Conservation (phyloP, 257 asterid species). For the Perilla frutescens region DNA sequence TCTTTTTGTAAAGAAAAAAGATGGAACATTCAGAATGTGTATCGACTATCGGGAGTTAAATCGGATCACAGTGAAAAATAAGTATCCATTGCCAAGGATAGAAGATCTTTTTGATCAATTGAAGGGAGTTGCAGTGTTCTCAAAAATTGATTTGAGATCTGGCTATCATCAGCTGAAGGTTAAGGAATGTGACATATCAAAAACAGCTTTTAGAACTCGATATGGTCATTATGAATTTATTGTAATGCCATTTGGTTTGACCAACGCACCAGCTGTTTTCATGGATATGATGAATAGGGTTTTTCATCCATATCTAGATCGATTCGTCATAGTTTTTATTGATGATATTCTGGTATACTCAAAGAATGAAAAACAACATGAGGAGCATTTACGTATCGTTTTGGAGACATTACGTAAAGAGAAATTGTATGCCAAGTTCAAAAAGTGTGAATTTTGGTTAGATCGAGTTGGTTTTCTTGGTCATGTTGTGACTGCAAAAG, state of each 20-base stretch:
- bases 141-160: background rate
- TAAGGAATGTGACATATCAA: background rate
- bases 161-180: background rate
- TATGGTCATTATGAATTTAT: background rate
- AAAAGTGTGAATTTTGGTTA: background rate
- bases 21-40: too few species aligned
- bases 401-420: background rate
- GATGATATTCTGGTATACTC: constrained; percentile 1
- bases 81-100: background rate
- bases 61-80: background rate
- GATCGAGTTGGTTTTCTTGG: background rate
- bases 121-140: background rate
- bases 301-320: background rate
- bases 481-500: too few species aligned
- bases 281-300: background rate
- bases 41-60: background rate
- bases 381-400: background rate
- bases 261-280: background rate
- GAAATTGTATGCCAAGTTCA: background rate
- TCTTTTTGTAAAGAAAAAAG: too few species aligned
- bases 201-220: background rate
- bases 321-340: background rate
- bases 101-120: background rate
- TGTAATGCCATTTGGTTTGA: background rate
- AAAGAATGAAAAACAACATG: background rate